A percentile compares a stretch with the other conserved stretches of the same genome.
phyloP scores from a whole-genome alignment of 2,329 filamentous ascomycete genomes.

The Pseudomassariella vexata region DNA sequence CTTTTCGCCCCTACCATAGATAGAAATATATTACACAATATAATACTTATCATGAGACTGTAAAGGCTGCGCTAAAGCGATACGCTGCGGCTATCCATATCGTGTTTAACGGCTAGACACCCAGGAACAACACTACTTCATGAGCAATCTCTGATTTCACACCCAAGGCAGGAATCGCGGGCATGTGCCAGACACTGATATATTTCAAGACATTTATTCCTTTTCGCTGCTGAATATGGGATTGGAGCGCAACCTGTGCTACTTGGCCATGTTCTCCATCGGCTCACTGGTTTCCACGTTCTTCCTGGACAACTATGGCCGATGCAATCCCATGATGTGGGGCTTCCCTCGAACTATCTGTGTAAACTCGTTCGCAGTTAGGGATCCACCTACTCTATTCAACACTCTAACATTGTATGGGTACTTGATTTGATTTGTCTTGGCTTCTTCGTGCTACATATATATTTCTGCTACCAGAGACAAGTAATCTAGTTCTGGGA shows the following conservation, averaged over 20 bases:
- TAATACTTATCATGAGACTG: conserved; percentile 1
- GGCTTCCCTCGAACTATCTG: conserved; percentile 30
- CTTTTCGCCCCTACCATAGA: conserved; percentile 4
- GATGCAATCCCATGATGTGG: conserved; percentile 37
- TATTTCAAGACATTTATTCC: too few species aligned
- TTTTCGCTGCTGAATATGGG: conserved; percentile 8
- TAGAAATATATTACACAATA: conserved; percentile 8
- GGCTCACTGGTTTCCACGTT: conserved; percentile 28
- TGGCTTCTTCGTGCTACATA: conserved; percentile 38
- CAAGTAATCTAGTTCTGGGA: conserved; percentile 40
- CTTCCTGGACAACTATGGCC: conserved; percentile 29
- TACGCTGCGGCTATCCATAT: too few species aligned
- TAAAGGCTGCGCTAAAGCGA: too few species aligned
- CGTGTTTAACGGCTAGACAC: too few species aligned
- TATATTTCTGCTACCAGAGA: conserved; percentile 47
- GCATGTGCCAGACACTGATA: too few species aligned
- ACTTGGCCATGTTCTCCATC: conserved; percentile 19
- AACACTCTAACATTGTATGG: conserved; percentile 41
- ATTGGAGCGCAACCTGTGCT: too few species aligned
- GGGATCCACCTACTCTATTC: conserved; percentile 43
- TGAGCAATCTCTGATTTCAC: too few species aligned
- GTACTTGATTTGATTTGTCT: conserved; percentile 45
- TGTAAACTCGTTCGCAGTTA: conserved; percentile 24
- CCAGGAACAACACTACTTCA: too few species aligned
- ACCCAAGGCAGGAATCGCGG: too few species aligned